These are phyloP conservation scores for Chondrostereum purpureum DNA, from an alignment of 1,284 basidiomycete species.

Conservation along the genomic window DNA sequence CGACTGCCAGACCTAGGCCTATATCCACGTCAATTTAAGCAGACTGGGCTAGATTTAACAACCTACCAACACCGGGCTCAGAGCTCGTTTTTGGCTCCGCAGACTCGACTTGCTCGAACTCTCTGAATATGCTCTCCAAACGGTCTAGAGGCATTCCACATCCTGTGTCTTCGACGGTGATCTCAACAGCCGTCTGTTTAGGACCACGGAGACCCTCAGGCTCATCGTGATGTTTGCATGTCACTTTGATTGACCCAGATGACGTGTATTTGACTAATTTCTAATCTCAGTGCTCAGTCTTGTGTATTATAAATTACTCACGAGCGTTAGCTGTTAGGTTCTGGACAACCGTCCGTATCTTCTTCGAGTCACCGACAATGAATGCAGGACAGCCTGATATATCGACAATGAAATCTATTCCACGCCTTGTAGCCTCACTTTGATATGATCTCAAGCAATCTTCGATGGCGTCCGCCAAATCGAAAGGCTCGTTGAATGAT, in stretches of 20 bases:
- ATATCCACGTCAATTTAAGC: background rate
- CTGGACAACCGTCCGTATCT: slow-evolving; percentile 77
- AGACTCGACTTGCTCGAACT: slow-evolving; percentile 81
- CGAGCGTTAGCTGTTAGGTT: slow-evolving; percentile 81
- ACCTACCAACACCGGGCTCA: slow-evolving; percentile 47
- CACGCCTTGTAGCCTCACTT: slow-evolving; percentile 66
- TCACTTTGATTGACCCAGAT: slow-evolving; percentile 59
- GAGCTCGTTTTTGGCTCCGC: slow-evolving; percentile 29
- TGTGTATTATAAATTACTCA: slow-evolving; percentile 26
- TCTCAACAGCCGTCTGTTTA: slow-evolving; percentile 58
- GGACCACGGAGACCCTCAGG: slow-evolving; percentile 41
- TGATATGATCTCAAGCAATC: slow-evolving; percentile 63
- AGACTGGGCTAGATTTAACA: background rate
- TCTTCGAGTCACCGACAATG: slow-evolving; percentile 68
- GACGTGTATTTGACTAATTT: slow-evolving; percentile 71
- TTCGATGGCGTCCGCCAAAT: slow-evolving; percentile 61
- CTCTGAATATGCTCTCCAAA: slow-evolving; percentile 79
- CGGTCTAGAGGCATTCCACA: slow-evolving; percentile 70
- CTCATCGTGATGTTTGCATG: slow-evolving; percentile 50
- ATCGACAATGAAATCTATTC: slow-evolving; percentile 59
- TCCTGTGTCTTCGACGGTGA: slow-evolving; percentile 73
- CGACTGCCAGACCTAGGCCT: slow-evolving; percentile 77
- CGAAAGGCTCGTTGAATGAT: slow-evolving; percentile 78
- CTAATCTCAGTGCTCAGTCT: slow-evolving; percentile 3
- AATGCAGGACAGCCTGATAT: slow-evolving; percentile 46